A percentile compares a stretch with the other conserved stretches of the same genome.
Evolutionary conservation across 176 grass and related monocot genomes (phyloP).

Genomic region (Cenchrus purpureus): DNA sequence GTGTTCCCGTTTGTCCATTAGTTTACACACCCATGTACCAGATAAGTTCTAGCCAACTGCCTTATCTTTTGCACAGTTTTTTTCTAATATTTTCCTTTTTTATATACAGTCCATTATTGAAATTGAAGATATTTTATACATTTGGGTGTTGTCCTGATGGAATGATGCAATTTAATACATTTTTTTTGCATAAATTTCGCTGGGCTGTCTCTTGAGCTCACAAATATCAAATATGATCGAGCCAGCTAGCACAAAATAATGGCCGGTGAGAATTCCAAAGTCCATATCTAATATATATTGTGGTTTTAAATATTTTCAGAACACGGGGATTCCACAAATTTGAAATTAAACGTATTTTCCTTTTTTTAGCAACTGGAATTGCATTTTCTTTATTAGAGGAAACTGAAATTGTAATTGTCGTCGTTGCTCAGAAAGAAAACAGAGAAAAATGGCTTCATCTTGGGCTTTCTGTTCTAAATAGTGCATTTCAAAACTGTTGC

Average conservation of each 20-base stretch:
- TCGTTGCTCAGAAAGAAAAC: no score
- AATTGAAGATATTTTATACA: background rate
- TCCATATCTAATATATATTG: background rate
- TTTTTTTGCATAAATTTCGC: background rate
- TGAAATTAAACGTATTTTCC: background rate
- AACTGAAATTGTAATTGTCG: no score
- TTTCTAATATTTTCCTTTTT: no score
- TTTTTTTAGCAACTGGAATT: no score
- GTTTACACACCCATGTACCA: background rate
- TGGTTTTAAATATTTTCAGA: background rate
- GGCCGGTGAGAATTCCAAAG: background rate
- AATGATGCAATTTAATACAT: background rate
- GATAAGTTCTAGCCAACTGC: background rate
- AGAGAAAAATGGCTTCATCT: no score
- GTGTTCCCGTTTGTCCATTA: constrained; percentile 32
- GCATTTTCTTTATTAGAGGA: no score
- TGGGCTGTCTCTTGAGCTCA: background rate
- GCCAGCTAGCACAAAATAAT: background rate
- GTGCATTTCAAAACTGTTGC: no score
- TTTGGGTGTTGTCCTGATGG: background rate
- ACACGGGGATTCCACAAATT: background rate
- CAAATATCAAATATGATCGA: background rate
- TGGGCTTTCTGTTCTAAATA: no score
- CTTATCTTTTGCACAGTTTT: constrained; percentile 1
- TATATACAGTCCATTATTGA: background rate